phyloP scores from a whole-genome alignment of 352 stramenopile genomes.

The Elongisporangium prolatum region DNA sequence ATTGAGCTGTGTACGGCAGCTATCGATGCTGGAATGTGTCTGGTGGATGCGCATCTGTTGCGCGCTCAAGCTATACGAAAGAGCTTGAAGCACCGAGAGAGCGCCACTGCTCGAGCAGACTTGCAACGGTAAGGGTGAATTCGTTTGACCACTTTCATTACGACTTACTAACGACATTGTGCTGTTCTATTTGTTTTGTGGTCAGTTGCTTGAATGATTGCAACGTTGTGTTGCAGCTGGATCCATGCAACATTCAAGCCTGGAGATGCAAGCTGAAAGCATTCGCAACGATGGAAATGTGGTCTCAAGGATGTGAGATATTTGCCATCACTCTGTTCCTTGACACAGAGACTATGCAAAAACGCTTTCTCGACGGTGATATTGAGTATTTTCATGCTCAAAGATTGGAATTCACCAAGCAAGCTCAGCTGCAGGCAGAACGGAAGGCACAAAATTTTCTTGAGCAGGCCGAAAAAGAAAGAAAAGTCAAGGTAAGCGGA shows the following conservation, averaged over 20 bases:
- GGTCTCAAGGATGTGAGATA: constrained; percentile 9
- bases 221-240: constrained; percentile 5
- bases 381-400: constrained; percentile 9
- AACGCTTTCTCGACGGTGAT: constrained; percentile 6
- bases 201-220: constrained; percentile 16
- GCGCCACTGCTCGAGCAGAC: neutral
- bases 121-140: neutral
- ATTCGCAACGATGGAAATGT: constrained; percentile 13
- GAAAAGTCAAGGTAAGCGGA: neutral
- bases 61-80: constrained; percentile 10
- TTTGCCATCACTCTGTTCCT: constrained; percentile 1
- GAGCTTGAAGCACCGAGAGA: constrained; percentile 4
- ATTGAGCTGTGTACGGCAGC: constrained; percentile 14
- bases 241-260: constrained; percentile 12
- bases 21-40: constrained; percentile 12
- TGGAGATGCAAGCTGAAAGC: constrained; percentile 7
- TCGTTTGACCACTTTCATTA: neutral
- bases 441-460: neutral
- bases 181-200: neutral
- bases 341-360: neutral
- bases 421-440: neutral
- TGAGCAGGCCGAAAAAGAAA: neutral
- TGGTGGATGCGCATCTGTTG: constrained; percentile 11
- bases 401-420: neutral
- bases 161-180: neutral